Evolutionary conservation across 176 grass and related monocot genomes (phyloP).

Genomic region (Juncus inflexus): DNA sequence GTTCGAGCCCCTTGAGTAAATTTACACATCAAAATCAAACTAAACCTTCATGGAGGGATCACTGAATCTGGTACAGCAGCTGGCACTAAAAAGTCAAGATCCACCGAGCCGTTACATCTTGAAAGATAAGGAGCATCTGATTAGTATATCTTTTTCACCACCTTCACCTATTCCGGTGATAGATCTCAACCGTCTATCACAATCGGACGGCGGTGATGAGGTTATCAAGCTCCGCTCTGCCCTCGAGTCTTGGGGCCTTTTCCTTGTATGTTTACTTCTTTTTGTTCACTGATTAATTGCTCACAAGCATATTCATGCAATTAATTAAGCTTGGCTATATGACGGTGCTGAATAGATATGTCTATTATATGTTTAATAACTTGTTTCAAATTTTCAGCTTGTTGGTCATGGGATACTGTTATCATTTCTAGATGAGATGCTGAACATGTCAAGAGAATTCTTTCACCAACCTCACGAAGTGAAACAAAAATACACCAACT

Average conservation of each 20-base stretch:
- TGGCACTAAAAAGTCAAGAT: slow-evolving; percentile 14
- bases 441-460: slow-evolving; percentile 32
- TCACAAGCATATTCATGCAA: background rate
- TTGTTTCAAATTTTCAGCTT: slow-evolving; percentile 29
- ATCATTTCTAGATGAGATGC: slow-evolving; percentile 34
- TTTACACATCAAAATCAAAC: too few species aligned
- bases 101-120: slow-evolving; percentile 42
- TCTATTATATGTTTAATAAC: background rate
- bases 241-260: slow-evolving; percentile 48
- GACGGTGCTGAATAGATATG: background rate
- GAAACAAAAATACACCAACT: slow-evolving; percentile 43
- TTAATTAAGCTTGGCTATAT: background rate
- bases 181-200: slow-evolving; percentile 34
- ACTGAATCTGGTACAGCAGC: slow-evolving; percentile 32
- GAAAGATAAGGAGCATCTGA: slow-evolving; percentile 25
- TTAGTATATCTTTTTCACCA: background rate
- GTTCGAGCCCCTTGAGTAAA: too few species aligned
- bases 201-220: slow-evolving; percentile 35
- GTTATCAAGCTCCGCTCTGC: slow-evolving; percentile 35
- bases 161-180: slow-evolving; percentile 36
- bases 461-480: slow-evolving; percentile 42
- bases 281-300: too few species aligned
- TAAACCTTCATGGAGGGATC: too few species aligned
- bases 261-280: slow-evolving; percentile 18
- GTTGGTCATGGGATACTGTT: slow-evolving; percentile 22